Evolutionary conservation across 768 basidiomycete genomes (phyloP), one percentile per base, ranked within the genome.

Genomic region (Boletus eberwhitei): DNA sequence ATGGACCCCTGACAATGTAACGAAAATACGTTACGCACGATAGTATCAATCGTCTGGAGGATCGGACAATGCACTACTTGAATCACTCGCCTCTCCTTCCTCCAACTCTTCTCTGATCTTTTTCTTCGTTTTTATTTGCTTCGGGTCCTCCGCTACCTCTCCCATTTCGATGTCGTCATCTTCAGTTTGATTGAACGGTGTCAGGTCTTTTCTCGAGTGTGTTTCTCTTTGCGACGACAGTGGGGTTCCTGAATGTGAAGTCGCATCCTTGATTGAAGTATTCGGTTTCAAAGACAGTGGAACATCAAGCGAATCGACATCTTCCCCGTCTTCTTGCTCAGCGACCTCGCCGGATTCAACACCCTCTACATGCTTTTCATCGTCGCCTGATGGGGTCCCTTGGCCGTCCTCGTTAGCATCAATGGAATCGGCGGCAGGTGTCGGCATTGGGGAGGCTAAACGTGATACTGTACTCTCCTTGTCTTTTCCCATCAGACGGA

Each of bases 111-210:
- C 89, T 50, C 80, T 74, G 38, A 66, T 51, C 58, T 81, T 86
- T 69, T 76, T 83, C 69, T 82, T 85, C 54, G 40, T 52, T 47
- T 65, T 71, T 35, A 60, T 59, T 50, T 72, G 79, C 56, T 77
- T 82, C 3, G 82, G 81, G 50, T 82, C 81, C 64, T 93, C 90
- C 56, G 88, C 85, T 4, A 93, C 81, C 65, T 93, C 90, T n/a
- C 90, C 90, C 90, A 93, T 93, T 70, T 93, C 90, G 58, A 93
- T 91, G 58, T 93, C 90, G 59, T 88, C 80, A 29, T 77, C 83
- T 69, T 59, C 71, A 13, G 53, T 57, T 60, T 59, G 60, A 45
- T 55, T 55, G 53, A 70, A 71, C 4, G 58, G 52, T 26, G 67
- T 54, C 21, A 22, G 50, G 6, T 41, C 56, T 21, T 39, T 67